phyloP scores from a whole-genome alignment of 371 early-diverging fungal genomes.

The Lichtheimia ramosa region DNA sequence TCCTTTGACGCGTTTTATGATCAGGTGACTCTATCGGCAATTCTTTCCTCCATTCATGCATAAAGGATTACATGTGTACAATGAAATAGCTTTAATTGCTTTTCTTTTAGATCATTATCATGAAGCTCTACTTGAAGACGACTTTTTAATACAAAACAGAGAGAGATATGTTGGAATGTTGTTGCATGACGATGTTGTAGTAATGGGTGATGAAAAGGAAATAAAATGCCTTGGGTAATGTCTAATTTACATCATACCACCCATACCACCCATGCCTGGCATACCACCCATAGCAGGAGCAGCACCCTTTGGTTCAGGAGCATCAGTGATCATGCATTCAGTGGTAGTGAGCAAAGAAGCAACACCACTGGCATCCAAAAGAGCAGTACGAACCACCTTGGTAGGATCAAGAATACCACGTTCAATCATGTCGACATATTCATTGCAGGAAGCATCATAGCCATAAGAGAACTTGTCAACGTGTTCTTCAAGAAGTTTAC shows the following conservation, averaged over 20 bases:
- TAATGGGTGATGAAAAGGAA: too few species aligned
- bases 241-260: conserved; percentile 50
- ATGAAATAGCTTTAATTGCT: too few species aligned
- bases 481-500: conserved; percentile 84
- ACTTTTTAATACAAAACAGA: too few species aligned
- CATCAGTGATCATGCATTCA: conserved; percentile 96
- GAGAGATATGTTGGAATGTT: too few species aligned
- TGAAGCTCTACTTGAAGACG: too few species aligned
- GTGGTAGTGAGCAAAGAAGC: conserved; percentile 94
- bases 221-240: too few species aligned
- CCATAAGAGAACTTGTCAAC: conserved; percentile 83
- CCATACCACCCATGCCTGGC: conserved; percentile 28
- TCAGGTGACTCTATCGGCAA: too few species aligned
- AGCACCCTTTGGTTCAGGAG: conserved; percentile 71
- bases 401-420: conserved; percentile 96
- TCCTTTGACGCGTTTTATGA: too few species aligned
- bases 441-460: conserved; percentile 89
- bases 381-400: conserved; percentile 96
- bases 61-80: too few species aligned
- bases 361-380: conserved; percentile 94
- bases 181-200: too few species aligned
- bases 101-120: too few species aligned
- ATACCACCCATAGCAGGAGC: conserved; percentile 51
- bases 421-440: conserved; percentile 94
- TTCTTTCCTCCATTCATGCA: too few species aligned